Conservation (phyloP, 305 asterid genomes). For the Stenogyne calaminthoides region DNA sequence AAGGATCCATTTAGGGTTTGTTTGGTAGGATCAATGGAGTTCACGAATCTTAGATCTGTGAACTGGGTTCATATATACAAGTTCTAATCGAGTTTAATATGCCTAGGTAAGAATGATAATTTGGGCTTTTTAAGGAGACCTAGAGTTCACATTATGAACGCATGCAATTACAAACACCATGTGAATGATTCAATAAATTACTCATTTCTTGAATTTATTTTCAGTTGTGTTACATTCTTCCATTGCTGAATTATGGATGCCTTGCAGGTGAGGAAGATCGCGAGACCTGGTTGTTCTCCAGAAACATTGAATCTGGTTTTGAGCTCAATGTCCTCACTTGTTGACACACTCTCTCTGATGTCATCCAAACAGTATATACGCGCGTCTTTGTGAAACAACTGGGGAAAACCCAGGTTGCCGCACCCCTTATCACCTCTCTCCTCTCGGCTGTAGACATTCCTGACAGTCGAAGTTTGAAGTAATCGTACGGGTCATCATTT, state of each 20-base stretch:
- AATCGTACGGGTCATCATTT: background rate
- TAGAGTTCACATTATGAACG: background rate
- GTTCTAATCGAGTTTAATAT: too few relatives aligned
- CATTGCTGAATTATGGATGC: background rate
- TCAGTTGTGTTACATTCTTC: background rate
- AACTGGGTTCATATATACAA: too few relatives aligned
- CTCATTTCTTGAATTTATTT: background rate
- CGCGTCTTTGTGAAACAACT: constrained; percentile 41
- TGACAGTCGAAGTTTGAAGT: background rate
- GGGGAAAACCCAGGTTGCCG: background rate
- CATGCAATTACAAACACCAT: background rate
- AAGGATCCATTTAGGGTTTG: too few relatives aligned
- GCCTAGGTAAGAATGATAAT: background rate
- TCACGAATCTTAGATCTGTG: too few relatives aligned
- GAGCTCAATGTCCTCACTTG: constrained; percentile 43
- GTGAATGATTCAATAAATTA: background rate
- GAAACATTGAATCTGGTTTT: constrained; percentile 49
- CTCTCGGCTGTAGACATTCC: background rate
- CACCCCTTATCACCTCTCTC: background rate
- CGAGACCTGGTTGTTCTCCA: constrained; percentile 51
- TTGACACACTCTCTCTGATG: constrained; percentile 36
- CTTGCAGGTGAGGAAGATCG: constrained; percentile 48
- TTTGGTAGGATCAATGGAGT: too few relatives aligned
- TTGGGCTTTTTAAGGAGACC: background rate
- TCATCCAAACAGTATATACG: constrained; percentile 35